Percentiles rank a stretch among this genome's conserved stretches.
These are phyloP conservation scores for Agaricus blazei DNA, from an alignment of 768 basidiomycete species.

Conservation along the genomic window DNA sequence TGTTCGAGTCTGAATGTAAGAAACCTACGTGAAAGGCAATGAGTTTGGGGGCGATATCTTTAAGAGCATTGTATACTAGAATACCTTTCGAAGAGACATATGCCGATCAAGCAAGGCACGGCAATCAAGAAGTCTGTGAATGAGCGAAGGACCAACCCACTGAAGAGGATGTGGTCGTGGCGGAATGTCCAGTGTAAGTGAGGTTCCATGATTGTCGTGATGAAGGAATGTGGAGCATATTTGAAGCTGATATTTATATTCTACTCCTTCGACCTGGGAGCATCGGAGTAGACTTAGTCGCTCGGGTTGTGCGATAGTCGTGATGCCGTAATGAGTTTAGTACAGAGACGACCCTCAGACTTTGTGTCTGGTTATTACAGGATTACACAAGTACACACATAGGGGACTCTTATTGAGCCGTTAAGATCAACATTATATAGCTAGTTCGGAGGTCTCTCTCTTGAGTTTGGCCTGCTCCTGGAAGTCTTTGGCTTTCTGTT, in stretches of 20 bases:
- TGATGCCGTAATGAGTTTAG: too few relatives aligned
- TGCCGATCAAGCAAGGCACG: constrained; percentile 32
- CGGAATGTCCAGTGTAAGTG: constrained; percentile 38
- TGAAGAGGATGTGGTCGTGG: constrained; percentile 34
- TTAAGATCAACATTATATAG: background rate
- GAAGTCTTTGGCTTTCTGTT: constrained; percentile 41
- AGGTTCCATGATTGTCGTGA: constrained; percentile 13
- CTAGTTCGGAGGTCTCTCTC: background rate
- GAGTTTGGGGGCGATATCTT: background rate
- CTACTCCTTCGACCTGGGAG: too few relatives aligned
- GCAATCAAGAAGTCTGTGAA: constrained; percentile 43
- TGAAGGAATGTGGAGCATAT: background rate
- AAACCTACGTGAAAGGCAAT: constrained; percentile 28
- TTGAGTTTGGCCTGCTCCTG: constrained; percentile 10
- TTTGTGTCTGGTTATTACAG: too few relatives aligned
- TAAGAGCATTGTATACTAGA: constrained; percentile 4
- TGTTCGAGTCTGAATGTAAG: constrained; percentile 45
- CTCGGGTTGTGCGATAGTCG: too few relatives aligned
- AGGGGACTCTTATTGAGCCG: background rate
- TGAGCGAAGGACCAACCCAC: constrained; percentile 38
- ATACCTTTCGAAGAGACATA: constrained; percentile 61
- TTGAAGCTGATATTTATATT: background rate
- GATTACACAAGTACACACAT: too few relatives aligned
- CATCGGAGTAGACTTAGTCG: too few relatives aligned
- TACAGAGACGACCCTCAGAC: too few relatives aligned